Conservation (phyloP, 2,329 filamentous ascomycete genomes). For the Fusarium lyarnte region DNA sequence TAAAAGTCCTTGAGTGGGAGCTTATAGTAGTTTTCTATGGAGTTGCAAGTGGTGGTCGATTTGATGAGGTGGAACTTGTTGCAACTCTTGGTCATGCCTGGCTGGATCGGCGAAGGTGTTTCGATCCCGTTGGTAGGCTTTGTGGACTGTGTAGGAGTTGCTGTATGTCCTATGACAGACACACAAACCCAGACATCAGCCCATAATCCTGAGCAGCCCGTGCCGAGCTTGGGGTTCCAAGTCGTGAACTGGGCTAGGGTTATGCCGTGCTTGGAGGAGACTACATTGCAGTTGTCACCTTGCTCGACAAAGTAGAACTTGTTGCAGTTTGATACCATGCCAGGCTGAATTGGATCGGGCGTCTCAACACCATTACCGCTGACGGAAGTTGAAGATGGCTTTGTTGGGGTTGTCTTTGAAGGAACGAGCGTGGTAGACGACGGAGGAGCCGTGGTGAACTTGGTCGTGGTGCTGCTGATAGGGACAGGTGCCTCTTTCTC, state of each 20-base stretch:
- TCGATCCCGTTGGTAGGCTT: background rate
- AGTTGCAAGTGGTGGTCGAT: background rate
- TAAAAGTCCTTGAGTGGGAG: background rate
- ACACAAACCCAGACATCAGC: background rate
- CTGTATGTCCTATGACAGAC: background rate
- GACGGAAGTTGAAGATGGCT: background rate
- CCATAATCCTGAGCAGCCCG: background rate
- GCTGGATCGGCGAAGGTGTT: background rate
- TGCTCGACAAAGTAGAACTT: conserved; percentile 36
- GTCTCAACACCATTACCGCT: background rate
- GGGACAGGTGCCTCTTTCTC: background rate
- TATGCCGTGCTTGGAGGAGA: conserved; percentile 5
- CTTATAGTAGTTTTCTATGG: background rate
- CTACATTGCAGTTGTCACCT: conserved; percentile 35
- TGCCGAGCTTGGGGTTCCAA: background rate
- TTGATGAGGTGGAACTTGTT: background rate
- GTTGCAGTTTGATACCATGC: conserved; percentile 37
- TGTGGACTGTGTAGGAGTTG: background rate
- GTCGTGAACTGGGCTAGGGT: background rate
- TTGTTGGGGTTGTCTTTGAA: background rate
- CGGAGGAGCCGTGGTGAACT: background rate
- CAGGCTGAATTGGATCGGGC: background rate
- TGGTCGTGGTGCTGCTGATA: background rate
- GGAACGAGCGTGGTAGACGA: background rate
- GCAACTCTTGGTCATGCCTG: background rate